Evolutionary conservation across 331 rosid species (phyloP).

Genomic region (Pyracantha coccinea): DNA sequence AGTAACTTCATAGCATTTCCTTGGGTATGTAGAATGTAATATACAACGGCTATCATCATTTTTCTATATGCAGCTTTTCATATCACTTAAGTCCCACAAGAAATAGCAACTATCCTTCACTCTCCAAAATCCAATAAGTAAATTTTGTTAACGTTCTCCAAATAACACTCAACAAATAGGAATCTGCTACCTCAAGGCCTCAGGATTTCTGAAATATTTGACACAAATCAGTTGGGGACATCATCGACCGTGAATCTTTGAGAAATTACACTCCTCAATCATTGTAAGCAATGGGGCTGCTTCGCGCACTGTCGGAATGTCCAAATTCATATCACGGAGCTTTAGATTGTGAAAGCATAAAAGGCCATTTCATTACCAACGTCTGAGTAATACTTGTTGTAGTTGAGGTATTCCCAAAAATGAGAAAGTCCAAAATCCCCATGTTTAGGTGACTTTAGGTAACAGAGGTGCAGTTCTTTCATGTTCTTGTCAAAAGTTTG

Average conservation of each 20-base stretch:
- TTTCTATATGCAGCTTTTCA: neutral
- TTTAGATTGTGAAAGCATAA: slow-evolving; percentile 20
- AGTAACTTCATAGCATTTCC: too few relatives aligned
- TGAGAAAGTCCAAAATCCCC: slow-evolving; percentile 52
- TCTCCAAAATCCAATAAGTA: neutral
- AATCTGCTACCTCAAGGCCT: neutral
- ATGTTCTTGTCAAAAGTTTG: slow-evolving; percentile 58
- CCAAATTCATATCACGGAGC: neutral
- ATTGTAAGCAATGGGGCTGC: neutral
- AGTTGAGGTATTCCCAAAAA: slow-evolving; percentile 84
- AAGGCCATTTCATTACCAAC: slow-evolving; percentile 29
- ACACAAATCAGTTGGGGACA: neutral
- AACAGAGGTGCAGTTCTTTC: slow-evolving; percentile 55
- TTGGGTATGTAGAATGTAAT: neutral
- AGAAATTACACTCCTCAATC: neutral
- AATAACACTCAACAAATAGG: neutral
- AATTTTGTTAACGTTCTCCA: neutral
- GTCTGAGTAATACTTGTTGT: slow-evolving; percentile 55
- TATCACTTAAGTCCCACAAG: neutral
- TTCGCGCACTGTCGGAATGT: neutral
- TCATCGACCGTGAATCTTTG: neutral
- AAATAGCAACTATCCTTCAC: neutral
- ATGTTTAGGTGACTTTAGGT: slow-evolving; percentile 67
- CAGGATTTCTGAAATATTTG: neutral
- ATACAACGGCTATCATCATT: neutral